Evolutionary conservation across 1,139 yeast genomes (phyloP).

Genomic region (Hansenula sp.): DNA sequence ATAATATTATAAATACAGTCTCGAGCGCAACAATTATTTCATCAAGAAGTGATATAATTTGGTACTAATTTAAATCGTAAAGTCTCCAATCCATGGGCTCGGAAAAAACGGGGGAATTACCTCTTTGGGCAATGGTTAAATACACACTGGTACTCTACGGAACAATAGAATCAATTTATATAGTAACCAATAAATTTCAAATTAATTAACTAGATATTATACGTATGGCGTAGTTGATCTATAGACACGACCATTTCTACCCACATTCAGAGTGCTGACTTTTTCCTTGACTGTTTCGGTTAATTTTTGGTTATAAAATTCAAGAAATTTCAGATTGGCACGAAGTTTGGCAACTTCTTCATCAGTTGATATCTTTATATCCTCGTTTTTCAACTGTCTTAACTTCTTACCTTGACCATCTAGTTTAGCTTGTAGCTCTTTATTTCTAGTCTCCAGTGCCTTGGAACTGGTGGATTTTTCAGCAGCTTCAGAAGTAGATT

Average conservation of each 20-base stretch:
- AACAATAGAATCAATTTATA: too few relatives aligned
- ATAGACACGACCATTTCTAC: slow-evolving; percentile 23
- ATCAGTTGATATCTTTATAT: slow-evolving; percentile 2
- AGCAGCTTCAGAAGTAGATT: slow-evolving; percentile 51
- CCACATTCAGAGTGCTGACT: slow-evolving; percentile 17
- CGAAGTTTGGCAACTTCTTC: slow-evolving; percentile 5
- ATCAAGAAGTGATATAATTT: too few relatives aligned
- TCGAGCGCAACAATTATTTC: too few relatives aligned
- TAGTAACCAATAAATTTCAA: too few relatives aligned
- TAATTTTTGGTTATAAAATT: slow-evolving; percentile 11
- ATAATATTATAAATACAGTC: too few relatives aligned
- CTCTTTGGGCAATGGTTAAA: not conserved
- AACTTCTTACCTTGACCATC: slow-evolving; percentile 41
- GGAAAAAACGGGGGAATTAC: not conserved
- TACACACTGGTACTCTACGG: too few relatives aligned
- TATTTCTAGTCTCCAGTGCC: slow-evolving; percentile 27
- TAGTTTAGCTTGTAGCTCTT: slow-evolving; percentile 31
- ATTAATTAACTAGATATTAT: not conserved
- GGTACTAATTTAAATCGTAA: too few relatives aligned
- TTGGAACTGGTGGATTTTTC: slow-evolving; percentile 36
- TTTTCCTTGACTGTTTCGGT: slow-evolving; percentile 17
- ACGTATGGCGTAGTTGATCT: slow-evolving; percentile 22
- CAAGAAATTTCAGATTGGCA: slow-evolving; percentile 14
- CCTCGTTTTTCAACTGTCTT: slow-evolving; percentile 19
- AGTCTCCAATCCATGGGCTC: not conserved